Conservation (phyloP, 495 filamentous ascomycete species). For the Penicillium cinerascens region DNA sequence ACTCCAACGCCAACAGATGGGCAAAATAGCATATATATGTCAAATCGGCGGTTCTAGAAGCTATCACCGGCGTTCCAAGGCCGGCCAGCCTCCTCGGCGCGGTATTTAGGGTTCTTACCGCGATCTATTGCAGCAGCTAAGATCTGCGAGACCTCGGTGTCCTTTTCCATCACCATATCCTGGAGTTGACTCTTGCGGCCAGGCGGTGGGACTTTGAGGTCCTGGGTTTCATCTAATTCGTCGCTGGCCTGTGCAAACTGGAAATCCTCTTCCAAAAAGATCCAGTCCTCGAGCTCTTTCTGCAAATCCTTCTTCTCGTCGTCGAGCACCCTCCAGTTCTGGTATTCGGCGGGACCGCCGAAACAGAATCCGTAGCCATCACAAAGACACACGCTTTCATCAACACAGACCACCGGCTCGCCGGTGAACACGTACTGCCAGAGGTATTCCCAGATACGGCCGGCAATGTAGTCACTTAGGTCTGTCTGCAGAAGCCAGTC, state of each 20-base stretch:
- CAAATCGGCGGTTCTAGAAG: constrained; percentile 29
- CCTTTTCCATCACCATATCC: constrained; percentile 24
- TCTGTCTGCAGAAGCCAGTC: constrained; percentile 66
- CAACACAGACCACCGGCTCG: constrained; percentile 56
- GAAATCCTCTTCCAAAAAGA: constrained; percentile 33
- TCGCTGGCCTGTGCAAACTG: constrained; percentile 32
- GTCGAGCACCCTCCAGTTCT: constrained; percentile 43
- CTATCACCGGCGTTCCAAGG: constrained; percentile 52
- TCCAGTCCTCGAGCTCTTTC: constrained; percentile 47
- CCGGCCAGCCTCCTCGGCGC: constrained; percentile 52
- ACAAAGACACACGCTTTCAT: constrained; percentile 69
- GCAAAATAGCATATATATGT: neutral
- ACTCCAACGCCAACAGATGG: neutral
- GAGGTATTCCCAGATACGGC: constrained; percentile 71
- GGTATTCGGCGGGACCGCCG: constrained; percentile 53
- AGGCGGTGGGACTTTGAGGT: constrained; percentile 35
- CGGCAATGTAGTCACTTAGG: constrained; percentile 62
- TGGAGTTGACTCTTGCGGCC: constrained; percentile 29
- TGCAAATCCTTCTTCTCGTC: constrained; percentile 40
- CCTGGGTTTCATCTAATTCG: constrained; percentile 26
- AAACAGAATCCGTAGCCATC: constrained; percentile 79
- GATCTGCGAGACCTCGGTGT: constrained; percentile 33
- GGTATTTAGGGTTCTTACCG: constrained; percentile 48
- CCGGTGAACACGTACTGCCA: constrained; percentile 71
- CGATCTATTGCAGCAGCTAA: constrained; percentile 43